Base-by-base conservation (phyloP, 306 rosid genomes). In the apple (Malus domestica) region DNA sequence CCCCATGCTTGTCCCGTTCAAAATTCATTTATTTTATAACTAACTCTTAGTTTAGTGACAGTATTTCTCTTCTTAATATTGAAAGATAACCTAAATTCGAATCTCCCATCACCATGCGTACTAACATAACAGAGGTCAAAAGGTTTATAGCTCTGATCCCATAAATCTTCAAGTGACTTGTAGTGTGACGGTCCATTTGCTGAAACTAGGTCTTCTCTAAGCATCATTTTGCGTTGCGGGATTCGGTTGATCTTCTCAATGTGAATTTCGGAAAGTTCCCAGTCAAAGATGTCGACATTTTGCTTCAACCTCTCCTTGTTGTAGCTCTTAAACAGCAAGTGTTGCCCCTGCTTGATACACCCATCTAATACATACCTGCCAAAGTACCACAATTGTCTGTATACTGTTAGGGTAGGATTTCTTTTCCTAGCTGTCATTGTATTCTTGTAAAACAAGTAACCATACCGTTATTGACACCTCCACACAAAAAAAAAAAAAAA, bases 251-350 rank as follows among this genome's bases (percentile, higher is more conserved):
- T 85, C 78, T 75, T 83, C 29, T 81, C 66, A 13, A 77, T 54
- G 68, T 85, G 84, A 10, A 44, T 75, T 62, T 78, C 59, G 10
- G 80, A 54, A 16, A 87, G 82, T 19, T 78, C 75, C 84, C 88
- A 87, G 29, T 83, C 90, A 79, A 87, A 89, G 45, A 87, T 82
- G 23, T 84, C 75, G 4, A 83, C 3, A 22, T 89, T 89, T 66
- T 89, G 74, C 38, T 82, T 84, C 83, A 87, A 29, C 65, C 89
- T 83, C 60, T 82, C 84, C 9, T 76, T 83, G 46, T 87, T 80
- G 78, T 77, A 81, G 80, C 93, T 89, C 85, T 87, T 83, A 12
- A 12, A 80, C 84, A 12, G 54, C 83, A 19, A 83, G 1, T 16
- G 79, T 73, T 18, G 78, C 86, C 0, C 91, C 88, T 76, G 49